Percentiles rank a stretch among this genome's conserved stretches.
phyloP scores from a whole-genome alignment of 2,329 filamentous ascomycete species.

The Alternaria infectoria region DNA sequence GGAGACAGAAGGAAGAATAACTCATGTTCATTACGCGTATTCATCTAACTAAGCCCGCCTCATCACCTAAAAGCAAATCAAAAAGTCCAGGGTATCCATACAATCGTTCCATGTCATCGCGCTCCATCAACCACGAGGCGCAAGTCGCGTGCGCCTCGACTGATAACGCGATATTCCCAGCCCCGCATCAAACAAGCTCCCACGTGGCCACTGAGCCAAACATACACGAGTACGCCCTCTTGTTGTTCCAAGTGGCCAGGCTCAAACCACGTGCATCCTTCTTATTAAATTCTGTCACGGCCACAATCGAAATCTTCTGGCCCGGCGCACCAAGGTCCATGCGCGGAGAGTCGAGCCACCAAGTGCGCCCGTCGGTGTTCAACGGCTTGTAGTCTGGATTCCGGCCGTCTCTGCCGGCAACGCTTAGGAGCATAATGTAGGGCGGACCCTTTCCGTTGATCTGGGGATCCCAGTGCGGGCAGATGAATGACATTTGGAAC shows the following conservation, averaged over 20 bases:
- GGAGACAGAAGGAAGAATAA: not conserved
- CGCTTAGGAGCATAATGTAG: slow-evolving; percentile 72
- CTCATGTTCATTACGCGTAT: not conserved
- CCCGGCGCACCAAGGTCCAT: slow-evolving; percentile 56
- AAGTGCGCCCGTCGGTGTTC: slow-evolving; percentile 75
- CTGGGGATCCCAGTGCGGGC: slow-evolving; percentile 81
- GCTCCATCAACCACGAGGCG: not conserved
- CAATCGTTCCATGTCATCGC: not conserved
- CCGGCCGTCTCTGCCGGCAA: slow-evolving; percentile 67
- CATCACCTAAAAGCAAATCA: not conserved
- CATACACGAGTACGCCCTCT: slow-evolving; percentile 40
- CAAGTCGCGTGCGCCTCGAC: not conserved
- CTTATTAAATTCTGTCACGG: slow-evolving; percentile 62
- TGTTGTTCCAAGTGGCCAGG: slow-evolving; percentile 46
- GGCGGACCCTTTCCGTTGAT: slow-evolving; percentile 69
- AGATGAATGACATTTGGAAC: slow-evolving; percentile 81
- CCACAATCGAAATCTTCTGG: slow-evolving; percentile 69
- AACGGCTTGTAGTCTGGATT: slow-evolving; percentile 74
- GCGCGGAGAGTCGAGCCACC: slow-evolving; percentile 75
- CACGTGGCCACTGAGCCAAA: slow-evolving; percentile 62
- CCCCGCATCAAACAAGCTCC: slow-evolving; percentile 54
- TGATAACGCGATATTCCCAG: not conserved
- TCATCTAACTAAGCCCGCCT: not conserved
- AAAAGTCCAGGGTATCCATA: slow-evolving; percentile 20
- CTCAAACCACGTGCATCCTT: slow-evolving; percentile 61